Conservation (phyloP, 169 alveolate species). For the Plasmodium cynomolgi region DNA sequence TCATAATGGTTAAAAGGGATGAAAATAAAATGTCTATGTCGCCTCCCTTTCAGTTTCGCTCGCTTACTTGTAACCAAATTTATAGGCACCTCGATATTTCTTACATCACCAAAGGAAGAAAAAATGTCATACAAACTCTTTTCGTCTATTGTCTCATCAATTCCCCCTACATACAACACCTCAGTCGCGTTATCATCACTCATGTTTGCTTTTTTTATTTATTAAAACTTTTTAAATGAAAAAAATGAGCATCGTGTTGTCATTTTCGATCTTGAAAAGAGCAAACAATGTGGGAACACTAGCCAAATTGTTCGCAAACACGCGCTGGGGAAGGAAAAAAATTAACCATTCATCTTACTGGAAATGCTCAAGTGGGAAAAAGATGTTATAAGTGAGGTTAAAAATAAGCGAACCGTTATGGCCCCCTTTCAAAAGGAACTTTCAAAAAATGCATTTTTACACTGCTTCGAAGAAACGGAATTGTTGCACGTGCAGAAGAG, state of each 20-base stretch:
- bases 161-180: conserved; percentile 82
- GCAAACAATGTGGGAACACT: background rate
- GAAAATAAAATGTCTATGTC: background rate
- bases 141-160: conserved; percentile 84
- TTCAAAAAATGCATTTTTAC: background rate
- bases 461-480: background rate
- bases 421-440: background rate
- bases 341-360: background rate
- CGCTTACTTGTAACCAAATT: conserved; percentile 82
- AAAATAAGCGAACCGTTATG: background rate
- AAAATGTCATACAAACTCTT: conserved; percentile 85
- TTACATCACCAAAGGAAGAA: conserved; percentile 85
- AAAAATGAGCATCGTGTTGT: background rate
- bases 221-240: background rate
- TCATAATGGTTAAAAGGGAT: background rate
- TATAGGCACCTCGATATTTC: conserved; percentile 84
- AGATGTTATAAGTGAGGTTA: background rate
- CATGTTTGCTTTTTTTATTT: conserved; percentile 13
- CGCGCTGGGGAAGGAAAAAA: background rate
- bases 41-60: background rate
- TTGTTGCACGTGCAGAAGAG: background rate
- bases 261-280: conserved; percentile 1
- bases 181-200: conserved; percentile 43
- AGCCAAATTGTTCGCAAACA: background rate
- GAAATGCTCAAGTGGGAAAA: background rate